These are phyloP conservation scores for Mortierella sp. DNA, from an alignment of 371 early-diverging fungal species.

Conservation along the genomic window DNA sequence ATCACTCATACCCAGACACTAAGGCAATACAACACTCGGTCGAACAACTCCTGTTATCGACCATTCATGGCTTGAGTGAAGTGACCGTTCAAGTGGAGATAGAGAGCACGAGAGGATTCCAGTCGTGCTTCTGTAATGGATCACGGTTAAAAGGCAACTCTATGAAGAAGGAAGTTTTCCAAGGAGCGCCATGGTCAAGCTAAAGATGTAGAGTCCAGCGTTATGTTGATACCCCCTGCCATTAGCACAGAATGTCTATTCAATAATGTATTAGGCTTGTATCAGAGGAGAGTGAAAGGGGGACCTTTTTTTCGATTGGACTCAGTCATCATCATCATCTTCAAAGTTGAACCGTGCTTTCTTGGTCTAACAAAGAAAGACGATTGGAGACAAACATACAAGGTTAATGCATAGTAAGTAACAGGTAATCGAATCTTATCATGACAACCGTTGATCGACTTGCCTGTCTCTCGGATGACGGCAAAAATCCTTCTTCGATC, in stretches of 20 bases:
- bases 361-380: conserved; percentile 21
- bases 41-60: conserved; percentile 38
- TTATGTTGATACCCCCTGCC: no score
- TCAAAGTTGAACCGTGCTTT: conserved; percentile 17
- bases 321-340: conserved; percentile 27
- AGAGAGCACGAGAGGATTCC: conserved; percentile 40
- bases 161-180: neutral
- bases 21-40: conserved; percentile 39
- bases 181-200: conserved; percentile 17
- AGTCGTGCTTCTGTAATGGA: conserved; percentile 46
- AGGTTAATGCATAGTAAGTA: neutral
- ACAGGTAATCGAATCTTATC: no score
- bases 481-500: conserved; percentile 27
- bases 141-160: conserved; percentile 27
- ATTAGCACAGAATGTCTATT: no score
- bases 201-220: no score
- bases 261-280: no score
- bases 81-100: conserved; percentile 45
- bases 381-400: neutral
- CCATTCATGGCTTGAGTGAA: conserved; percentile 28
- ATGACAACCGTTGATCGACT: neutral
- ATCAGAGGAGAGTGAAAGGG: no score
- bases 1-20: conserved; percentile 4
- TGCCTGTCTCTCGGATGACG: conserved; percentile 14
- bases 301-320: no score